Evolutionary conservation across 129 eudicot species (phyloP).

Genomic region (carrot (Daucus carota)): DNA sequence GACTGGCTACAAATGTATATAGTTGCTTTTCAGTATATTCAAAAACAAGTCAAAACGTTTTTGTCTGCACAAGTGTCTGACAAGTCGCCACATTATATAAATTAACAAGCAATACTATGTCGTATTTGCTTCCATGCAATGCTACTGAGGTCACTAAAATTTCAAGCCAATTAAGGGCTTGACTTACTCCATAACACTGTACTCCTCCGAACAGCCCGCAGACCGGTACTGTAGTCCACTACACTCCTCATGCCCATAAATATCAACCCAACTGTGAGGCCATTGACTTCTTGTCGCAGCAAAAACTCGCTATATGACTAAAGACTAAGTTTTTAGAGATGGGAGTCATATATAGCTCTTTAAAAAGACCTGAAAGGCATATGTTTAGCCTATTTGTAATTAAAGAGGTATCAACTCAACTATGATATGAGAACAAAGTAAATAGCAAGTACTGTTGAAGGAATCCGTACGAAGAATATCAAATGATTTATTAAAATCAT

Average conservation of each 20-base stretch:
- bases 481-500: too few relatives aligned
- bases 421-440: too few relatives aligned
- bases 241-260: slow-evolving; percentile 83
- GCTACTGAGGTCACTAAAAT: neutral
- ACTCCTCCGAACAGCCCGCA: slow-evolving; percentile 84
- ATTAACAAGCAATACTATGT: neutral
- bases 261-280: slow-evolving; percentile 84
- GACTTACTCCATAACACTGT: slow-evolving; percentile 66
- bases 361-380: too few relatives aligned
- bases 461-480: too few relatives aligned
- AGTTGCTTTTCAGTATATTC: neutral
- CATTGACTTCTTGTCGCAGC: slow-evolving; percentile 68
- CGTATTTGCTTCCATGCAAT: neutral
- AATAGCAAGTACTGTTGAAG: too few relatives aligned
- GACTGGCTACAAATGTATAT: too few relatives aligned
- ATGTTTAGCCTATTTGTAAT: too few relatives aligned
- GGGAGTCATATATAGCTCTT: neutral
- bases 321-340: neutral
- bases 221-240: slow-evolving; percentile 75
- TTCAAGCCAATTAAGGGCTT: slow-evolving; percentile 7
- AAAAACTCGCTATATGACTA: neutral
- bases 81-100: neutral
- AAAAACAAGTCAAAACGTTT: neutral
- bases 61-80: too few relatives aligned
- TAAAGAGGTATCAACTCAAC: too few relatives aligned